These are phyloP conservation scores for Leccinum rimulosum DNA, from an alignment of 768 basidiomycete species.

Conservation along the genomic window DNA sequence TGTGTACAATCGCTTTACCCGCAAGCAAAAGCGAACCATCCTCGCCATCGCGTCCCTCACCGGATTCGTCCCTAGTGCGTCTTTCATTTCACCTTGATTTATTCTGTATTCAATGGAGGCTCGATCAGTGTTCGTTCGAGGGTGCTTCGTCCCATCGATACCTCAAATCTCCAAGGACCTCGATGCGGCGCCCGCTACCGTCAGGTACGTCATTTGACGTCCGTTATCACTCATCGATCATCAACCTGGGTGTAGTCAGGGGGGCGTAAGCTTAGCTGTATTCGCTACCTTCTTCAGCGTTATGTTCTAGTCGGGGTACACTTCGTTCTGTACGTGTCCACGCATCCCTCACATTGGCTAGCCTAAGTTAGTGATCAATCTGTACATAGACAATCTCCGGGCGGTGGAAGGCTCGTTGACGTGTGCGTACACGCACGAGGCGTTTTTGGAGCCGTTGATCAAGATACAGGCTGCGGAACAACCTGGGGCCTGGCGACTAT, in stretches of 20 bases:
- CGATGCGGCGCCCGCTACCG: slow-evolving; percentile 48
- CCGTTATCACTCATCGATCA: slow-evolving; percentile 29
- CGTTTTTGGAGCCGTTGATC: too few species aligned
- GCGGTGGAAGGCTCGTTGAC: too few species aligned
- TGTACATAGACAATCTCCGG: too few species aligned
- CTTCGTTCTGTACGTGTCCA: slow-evolving; percentile 45
- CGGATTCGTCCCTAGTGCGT: slow-evolving; percentile 61
- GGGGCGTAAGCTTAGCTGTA: slow-evolving; percentile 19
- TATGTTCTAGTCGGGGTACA: slow-evolving; percentile 51
- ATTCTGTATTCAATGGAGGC: neutral
- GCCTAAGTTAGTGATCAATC: too few species aligned
- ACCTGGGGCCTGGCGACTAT: too few species aligned
- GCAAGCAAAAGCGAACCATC: slow-evolving; percentile 48
- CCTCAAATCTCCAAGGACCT: slow-evolving; percentile 71
- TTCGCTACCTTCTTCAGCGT: slow-evolving; percentile 44
- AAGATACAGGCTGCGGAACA: too few species aligned
- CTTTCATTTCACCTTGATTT: neutral
- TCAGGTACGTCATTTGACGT: slow-evolving; percentile 43
- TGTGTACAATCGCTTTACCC: slow-evolving; percentile 60
- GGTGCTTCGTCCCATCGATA: slow-evolving; percentile 71
- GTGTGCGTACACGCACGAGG: too few species aligned
- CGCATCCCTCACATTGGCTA: neutral
- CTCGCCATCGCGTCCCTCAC: slow-evolving; percentile 56
- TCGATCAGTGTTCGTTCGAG: slow-evolving; percentile 59
- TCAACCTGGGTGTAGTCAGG: slow-evolving; percentile 43